Base-by-base conservation (phyloP, 2,329 filamentous ascomycete species). In the Colletotrichum plurivorum region DNA sequence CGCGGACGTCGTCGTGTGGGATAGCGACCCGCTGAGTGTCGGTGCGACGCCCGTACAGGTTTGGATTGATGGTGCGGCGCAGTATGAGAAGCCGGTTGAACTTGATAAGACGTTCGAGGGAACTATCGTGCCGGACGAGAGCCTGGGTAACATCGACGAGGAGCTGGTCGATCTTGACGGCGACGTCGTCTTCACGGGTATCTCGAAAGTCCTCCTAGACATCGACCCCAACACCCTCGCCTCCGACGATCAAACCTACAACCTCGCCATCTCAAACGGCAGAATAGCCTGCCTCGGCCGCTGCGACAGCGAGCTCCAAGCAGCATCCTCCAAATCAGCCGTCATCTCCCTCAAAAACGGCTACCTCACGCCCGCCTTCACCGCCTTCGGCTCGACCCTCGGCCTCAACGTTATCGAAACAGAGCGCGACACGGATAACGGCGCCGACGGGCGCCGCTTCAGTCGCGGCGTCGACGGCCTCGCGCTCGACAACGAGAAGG, bases 341-440 rank as follows among this genome's bases (percentile, higher is more conserved):
- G 75, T 81, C 2, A 76, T 92, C 31, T 62, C 79, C 3, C 81
- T 93, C 5, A 73, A 82, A 15, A 84, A 92, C 70, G 91, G 90
- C 0, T 84, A 92, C 73, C 74, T 92, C 16, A 85, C 87, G 2
- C 82, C 85, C 4, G 82, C 89, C 0, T 85, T 92, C 71, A 90
- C 88, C 4, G 88, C 87, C 1, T 88, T 92, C 41, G 89, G 87
- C 1, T 87, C 88, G 5, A 81, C 82, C 0, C 77, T 93, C 0
- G 91, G 91, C 1, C 83, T 93, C 4, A 87, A 87, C 71, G 90
- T 88, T 48, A 92, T 93, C 54, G 85, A 88, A 61, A 83, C 84
- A 3, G 91, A 92, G 67, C 75, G 80, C 7, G 79, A 80, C 49
- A 87, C 85, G 0, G 86, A 88, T 69, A 88, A 89, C 67, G 87